Evolutionary conservation across 768 basidiomycete species (phyloP).

Genomic region (Pleurotus salmoneostramineus): DNA sequence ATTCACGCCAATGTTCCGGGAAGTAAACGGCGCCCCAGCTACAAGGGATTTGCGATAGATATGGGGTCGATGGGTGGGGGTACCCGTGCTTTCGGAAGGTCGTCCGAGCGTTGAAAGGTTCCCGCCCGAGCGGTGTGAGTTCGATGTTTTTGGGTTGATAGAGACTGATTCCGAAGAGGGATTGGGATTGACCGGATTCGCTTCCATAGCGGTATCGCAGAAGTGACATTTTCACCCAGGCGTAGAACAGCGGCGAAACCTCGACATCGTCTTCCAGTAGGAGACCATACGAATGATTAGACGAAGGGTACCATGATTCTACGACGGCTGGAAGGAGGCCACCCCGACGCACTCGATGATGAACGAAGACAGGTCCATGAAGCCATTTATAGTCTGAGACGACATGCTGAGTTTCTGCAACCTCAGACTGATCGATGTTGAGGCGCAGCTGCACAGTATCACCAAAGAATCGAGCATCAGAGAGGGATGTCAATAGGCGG

Average conservation of each 20-base stretch:
- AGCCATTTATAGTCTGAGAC: conserved; percentile 53
- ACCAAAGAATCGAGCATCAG: conserved; percentile 58
- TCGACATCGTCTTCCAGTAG: conserved; percentile 87
- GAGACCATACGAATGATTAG: conserved; percentile 71
- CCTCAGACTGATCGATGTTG: conserved; percentile 75
- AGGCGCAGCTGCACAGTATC: conserved; percentile 62
- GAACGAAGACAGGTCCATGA: conserved; percentile 54
- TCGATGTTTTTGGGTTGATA: conserved; percentile 87
- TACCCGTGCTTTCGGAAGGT: conserved; percentile 45
- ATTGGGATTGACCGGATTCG: conserved; percentile 30
- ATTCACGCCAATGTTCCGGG: conserved; percentile 85
- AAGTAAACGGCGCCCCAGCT: conserved; percentile 94
- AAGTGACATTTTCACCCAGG: conserved; percentile 80
- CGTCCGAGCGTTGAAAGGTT: conserved; percentile 59
- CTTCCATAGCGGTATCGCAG: conserved; percentile 73
- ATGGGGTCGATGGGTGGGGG: conserved; percentile 54
- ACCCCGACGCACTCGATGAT: conserved; percentile 74
- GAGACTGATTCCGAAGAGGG: conserved; percentile 76
- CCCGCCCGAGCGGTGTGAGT: conserved; percentile 62
- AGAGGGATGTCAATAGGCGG: conserved; percentile 64
- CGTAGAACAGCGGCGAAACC: conserved; percentile 79
- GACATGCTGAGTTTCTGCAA: conserved; percentile 52
- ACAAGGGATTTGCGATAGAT: conserved; percentile 84
- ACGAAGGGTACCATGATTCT: conserved; percentile 84
- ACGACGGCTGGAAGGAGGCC: conserved; percentile 81